A percentile compares a stretch with the other conserved stretches of the same genome.
Conservation (phyloP, 2,329 filamentous ascomycete species). For the Colletotrichum shisoi region DNA sequence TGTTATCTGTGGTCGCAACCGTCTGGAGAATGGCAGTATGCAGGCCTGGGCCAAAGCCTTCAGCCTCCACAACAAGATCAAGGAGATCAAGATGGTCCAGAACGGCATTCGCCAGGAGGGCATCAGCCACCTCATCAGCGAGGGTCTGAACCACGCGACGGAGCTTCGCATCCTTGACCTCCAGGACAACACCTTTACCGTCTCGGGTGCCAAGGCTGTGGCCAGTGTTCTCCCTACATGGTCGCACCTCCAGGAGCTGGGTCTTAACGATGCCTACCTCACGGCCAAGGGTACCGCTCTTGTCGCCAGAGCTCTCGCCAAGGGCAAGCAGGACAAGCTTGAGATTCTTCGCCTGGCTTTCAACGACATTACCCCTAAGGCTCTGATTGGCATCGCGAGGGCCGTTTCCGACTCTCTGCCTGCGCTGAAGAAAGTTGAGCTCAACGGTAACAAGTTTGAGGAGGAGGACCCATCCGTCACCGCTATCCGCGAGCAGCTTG, state of each 20-base stretch:
- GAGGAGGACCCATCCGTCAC: constrained; percentile 81
- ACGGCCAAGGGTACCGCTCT: constrained; percentile 77
- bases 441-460: constrained; percentile 94
- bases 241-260: constrained; percentile 80
- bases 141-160: constrained; percentile 76
- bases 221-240: constrained; percentile 77
- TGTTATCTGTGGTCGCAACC: constrained; percentile 95
- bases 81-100: constrained; percentile 94
- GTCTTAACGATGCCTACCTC: constrained; percentile 87
- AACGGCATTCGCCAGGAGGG: constrained; percentile 97
- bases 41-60: constrained; percentile 90
- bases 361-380: constrained; percentile 87
- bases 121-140: constrained; percentile 78
- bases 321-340: constrained; percentile 79
- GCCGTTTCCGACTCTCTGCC: constrained; percentile 75
- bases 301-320: constrained; percentile 74
- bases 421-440: constrained; percentile 81
- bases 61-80: constrained; percentile 80
- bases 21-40: constrained; percentile 96
- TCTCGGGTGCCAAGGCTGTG: constrained; percentile 78
- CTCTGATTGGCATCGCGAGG: constrained; percentile 73
- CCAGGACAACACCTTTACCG: constrained; percentile 97
- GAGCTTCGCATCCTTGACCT: constrained; percentile 81
- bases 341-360: constrained; percentile 86
- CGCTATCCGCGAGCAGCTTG: constrained; percentile 73